These are phyloP conservation scores for Hyaloscypha hepaticicola DNA, from an alignment of 495 filamentous ascomycete species.

Conservation along the genomic window DNA sequence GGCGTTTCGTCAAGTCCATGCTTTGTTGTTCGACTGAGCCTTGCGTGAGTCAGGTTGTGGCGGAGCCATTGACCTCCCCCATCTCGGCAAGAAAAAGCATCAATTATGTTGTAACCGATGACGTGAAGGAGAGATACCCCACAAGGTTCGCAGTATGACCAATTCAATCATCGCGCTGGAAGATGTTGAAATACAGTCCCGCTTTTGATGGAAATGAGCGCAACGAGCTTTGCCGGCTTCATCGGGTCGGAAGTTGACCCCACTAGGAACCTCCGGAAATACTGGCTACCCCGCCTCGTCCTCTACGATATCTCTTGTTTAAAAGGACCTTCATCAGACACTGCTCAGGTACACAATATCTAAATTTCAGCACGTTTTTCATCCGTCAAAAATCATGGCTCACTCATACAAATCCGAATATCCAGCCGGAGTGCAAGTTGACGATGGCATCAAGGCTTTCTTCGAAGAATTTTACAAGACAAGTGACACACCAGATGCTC, in stretches of 20 bases:
- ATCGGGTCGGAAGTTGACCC: not conserved
- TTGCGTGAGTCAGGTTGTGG: slow-evolving; percentile 6
- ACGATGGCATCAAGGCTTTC: slow-evolving; percentile 43
- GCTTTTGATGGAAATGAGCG: not conserved
- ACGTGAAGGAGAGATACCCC: not conserved
- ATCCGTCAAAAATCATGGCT: slow-evolving; percentile 10
- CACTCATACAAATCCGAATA: slow-evolving; percentile 28
- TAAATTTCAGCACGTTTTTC: not conserved
- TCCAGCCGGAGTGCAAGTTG: slow-evolving; percentile 29
- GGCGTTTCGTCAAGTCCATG: not conserved
- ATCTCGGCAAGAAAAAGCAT: not conserved
- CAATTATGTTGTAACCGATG: not conserved
- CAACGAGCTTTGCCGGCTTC: not conserved
- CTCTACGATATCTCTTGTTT: too few species aligned
- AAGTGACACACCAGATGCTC: slow-evolving; percentile 54
- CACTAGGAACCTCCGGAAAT: too few species aligned
- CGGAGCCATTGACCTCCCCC: not conserved
- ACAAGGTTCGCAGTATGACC: not conserved
- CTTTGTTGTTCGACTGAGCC: not conserved
- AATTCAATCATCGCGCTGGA: not conserved
- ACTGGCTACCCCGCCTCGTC: not conserved
- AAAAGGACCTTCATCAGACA: too few species aligned
- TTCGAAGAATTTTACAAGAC: slow-evolving; percentile 58
- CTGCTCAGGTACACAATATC: too few species aligned
- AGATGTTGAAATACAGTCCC: not conserved